Base-by-base conservation (phyloP, 805 yeast species). In the Pichia manshurica region DNA sequence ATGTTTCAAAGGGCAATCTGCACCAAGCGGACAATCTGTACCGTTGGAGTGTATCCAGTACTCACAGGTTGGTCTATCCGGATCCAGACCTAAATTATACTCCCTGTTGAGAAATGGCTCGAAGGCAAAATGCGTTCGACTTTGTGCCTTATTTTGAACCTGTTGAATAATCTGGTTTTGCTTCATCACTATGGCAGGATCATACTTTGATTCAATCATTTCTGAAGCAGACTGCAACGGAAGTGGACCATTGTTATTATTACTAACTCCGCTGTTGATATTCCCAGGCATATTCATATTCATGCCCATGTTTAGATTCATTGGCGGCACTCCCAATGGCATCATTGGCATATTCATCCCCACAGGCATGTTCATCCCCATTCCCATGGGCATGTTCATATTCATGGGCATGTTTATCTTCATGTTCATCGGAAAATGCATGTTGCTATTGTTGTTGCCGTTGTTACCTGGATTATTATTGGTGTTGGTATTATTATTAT, bases 11-110 rank as follows among this genome's bases (percentile, higher is more conserved):
- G 90, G 90, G 62, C 98, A 91, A 42, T 74, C 74, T n/a, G 75
- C 71, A 7, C 97, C 96, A 50, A 82, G 73, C 2, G 97, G 96
- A 66, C 98, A 91, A 15, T 80, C 73, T 22, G 40, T 28, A 5
- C 64, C 61, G 28, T 84, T 73, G 35, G 85, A 79, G 43, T 79
- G 82, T 53, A 73, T 71, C 69, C 72, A 84, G 58, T 71, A 82
- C 54, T 84, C 84, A 62, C 98, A 91, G 1, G 84, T 76, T 5
- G 97, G 96, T 50, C 97, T 72, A 58, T 84, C 91, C 2, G 96
- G 96, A 62, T 88, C 89, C 29, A 88, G 70, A 0, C 93, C 89
- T 55, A 89, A 81, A 52, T 84, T 79, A 65, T 75, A 88, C 61
- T 91, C 96, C 49, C 79, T 76, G 56, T 87, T 73, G 34, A 91